phyloP scores from a whole-genome alignment of 345 rosid species.

The Eucalyptus regnans region DNA sequence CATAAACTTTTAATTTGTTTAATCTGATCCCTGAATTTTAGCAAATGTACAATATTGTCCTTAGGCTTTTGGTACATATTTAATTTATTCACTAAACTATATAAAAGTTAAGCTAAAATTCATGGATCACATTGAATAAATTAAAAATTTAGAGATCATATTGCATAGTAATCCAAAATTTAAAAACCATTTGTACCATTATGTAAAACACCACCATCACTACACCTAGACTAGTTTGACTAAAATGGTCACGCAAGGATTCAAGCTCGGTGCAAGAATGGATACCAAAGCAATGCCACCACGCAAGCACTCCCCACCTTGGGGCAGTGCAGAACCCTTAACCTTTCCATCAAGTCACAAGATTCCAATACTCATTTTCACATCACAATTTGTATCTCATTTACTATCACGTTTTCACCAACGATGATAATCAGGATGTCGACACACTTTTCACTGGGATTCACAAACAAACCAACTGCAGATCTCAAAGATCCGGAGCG shows the following conservation, averaged over 20 bases:
- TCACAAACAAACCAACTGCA: rapidly evolving
- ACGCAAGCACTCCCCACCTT: neutral
- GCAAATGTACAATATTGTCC: rapidly evolving
- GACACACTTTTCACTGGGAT: rapidly evolving
- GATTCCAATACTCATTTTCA: rapidly evolving
- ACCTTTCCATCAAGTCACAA: neutral
- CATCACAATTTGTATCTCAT: neutral
- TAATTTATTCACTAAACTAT: too few relatives aligned
- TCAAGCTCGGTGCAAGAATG: rapidly evolving
- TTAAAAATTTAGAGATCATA: rapidly evolving
- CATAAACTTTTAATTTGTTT: rapidly evolving
- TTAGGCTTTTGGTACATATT: rapidly evolving
- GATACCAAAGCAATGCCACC: neutral
- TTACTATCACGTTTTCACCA: neutral
- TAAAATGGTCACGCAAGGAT: neutral
- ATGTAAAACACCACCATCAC: neutral
- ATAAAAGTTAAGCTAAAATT: too few relatives aligned
- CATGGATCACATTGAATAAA: rapidly evolving
- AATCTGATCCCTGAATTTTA: rapidly evolving
- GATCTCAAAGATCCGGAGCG: rapidly evolving
- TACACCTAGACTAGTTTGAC: neutral
- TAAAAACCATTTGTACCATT: neutral
- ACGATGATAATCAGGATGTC: rapidly evolving
- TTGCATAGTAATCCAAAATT: rapidly evolving
- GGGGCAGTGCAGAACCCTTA: rapidly evolving